These are phyloP conservation scores for Neurospora terricola DNA, from an alignment of 495 filamentous ascomycete species.

Conservation along the genomic window DNA sequence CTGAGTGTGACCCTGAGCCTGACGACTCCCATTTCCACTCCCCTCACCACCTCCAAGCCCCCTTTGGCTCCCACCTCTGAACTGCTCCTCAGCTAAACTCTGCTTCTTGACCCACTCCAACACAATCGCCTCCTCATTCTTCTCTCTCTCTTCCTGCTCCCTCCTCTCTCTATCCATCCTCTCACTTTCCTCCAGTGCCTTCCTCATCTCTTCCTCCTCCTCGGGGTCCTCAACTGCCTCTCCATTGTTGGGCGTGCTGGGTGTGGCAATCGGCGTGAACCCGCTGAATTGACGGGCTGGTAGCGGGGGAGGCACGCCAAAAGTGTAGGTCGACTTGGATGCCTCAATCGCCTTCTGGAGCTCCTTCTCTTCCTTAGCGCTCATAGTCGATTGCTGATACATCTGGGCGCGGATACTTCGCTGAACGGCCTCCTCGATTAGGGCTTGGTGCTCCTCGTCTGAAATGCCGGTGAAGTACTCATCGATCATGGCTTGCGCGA, in stretches of 20 bases:
- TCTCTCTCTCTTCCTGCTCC: conserved; percentile 31
- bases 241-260: background rate
- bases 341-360: conserved; percentile 36
- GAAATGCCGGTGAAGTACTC: conserved; percentile 28
- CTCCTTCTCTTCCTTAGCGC: conserved; percentile 34
- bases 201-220: conserved; percentile 34
- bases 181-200: conserved; percentile 40
- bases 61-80: conserved; percentile 19
- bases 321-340: conserved; percentile 21
- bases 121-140: conserved; percentile 61
- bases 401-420: conserved; percentile 34
- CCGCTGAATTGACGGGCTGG: background rate
- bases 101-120: conserved; percentile 71
- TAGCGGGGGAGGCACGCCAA: background rate
- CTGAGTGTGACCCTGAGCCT: background rate
- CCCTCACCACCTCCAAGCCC: background rate
- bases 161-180: conserved; percentile 25
- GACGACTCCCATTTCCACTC: conserved; percentile 6
- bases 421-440: conserved; percentile 50
- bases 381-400: conserved; percentile 19
- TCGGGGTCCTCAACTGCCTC: conserved; percentile 9
- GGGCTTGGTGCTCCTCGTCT: conserved; percentile 42
- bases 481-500: conserved; percentile 3
- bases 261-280: background rate
- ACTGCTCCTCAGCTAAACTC: conserved; percentile 57